Evolutionary conservation across 768 basidiomycete genomes (phyloP).

Genomic region (Hygrophoropsis aurantiaca): DNA sequence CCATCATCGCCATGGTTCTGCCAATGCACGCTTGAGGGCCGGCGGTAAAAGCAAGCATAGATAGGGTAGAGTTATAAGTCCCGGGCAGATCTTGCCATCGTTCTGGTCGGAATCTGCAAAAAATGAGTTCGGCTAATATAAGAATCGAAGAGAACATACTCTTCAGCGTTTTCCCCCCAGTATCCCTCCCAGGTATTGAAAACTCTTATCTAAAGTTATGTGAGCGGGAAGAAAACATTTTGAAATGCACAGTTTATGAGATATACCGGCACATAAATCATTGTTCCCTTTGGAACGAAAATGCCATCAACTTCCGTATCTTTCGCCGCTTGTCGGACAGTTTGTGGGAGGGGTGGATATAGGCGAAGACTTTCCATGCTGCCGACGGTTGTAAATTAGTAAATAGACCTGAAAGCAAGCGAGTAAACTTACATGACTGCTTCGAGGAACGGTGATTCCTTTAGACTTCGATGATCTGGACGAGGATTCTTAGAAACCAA

Average conservation of each 20-base stretch:
- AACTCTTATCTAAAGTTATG: slow-evolving; percentile 40
- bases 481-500: slow-evolving; percentile 24
- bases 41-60: slow-evolving; percentile 42
- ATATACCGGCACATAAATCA: slow-evolving; percentile 37
- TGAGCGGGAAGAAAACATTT: slow-evolving; percentile 4
- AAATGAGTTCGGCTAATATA: neutral
- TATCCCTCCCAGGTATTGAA: slow-evolving; percentile 49
- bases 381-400: neutral
- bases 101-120: slow-evolving; percentile 44
- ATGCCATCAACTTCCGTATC: slow-evolving; percentile 35
- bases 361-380: slow-evolving; percentile 43
- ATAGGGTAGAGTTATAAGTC: slow-evolving; percentile 34
- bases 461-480: slow-evolving; percentile 14
- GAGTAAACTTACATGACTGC: slow-evolving; percentile 13
- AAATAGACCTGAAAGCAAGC: neutral
- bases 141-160: slow-evolving; percentile 26
- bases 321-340: slow-evolving; percentile 36
- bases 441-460: slow-evolving; percentile 9
- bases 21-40: slow-evolving; percentile 50
- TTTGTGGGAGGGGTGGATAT: slow-evolving; percentile 41
- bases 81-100: slow-evolving; percentile 45
- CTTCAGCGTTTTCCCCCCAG: slow-evolving; percentile 53
- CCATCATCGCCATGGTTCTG: slow-evolving; percentile 46
- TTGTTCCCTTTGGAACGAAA: slow-evolving; percentile 42
- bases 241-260: slow-evolving; percentile 8